Base-by-base conservation (phyloP, 1,284 basidiomycete species). In the Ustilago esculenta region DNA sequence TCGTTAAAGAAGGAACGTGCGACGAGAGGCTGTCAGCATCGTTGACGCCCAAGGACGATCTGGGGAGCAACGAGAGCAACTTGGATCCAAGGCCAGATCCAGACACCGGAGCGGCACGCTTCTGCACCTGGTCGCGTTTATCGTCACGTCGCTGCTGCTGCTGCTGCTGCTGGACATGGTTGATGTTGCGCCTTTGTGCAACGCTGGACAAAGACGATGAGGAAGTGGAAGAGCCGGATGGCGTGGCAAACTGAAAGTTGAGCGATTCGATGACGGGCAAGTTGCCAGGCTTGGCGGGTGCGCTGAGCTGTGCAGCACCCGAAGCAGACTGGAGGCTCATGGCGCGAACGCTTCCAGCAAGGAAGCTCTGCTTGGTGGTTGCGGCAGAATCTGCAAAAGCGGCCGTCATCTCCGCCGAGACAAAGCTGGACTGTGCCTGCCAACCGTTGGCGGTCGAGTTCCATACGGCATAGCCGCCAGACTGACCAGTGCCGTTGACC, bases 381-480 rank as follows among this genome's bases (percentile, higher is more conserved):
- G 39, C 87, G 88, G 56, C 85, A 65, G 35, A 47, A 35, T 67
- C 57, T 89, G 59, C 89, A 21, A 86, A 86, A n/a, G 90, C 85
- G 50, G 91, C 87, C 0, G 89, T 85, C 83, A 94, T 87, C 54
- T 85, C 86, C 20, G 93, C 94, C 48, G 74, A 53, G 2, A 76
- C 57, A 30, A 76, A 60, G 30, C 51, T 53, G 37, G 48, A n/a
- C 45, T 79, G 60, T 4, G 57, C 46, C 51, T 87, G 85, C 93
- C 93, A 96, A 0, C 84, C 81, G 6, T 84, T 84, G 27, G 85
- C 84, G 1, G 83, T 82, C n/a, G 88, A 84, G 80, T 92, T 86
- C 90, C 90, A 96, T 1, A 86, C 83, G 0, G 91, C 92, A 54
- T 92, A 87, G 3, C 94, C 92, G 27, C 87, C 86, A 0, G 86